Evolutionary conservation across 495 filamentous ascomycete species (phyloP).

Genomic region (Penicillium canescens): DNA sequence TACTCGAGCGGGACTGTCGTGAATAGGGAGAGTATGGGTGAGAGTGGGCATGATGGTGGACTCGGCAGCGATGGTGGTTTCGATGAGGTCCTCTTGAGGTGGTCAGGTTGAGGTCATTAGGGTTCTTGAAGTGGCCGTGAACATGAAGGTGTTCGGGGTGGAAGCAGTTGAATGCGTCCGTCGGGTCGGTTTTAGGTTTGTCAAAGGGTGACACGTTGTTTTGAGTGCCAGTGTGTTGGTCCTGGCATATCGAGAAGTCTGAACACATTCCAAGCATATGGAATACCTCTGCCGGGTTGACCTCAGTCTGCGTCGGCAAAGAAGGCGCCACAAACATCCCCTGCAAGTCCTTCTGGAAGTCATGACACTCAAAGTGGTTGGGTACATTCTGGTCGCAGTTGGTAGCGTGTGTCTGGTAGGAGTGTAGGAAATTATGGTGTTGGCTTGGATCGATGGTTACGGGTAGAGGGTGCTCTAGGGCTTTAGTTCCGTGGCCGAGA

Average conservation of each 20-base stretch:
- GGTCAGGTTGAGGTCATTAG: conserved; percentile 25
- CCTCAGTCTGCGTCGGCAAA: conserved; percentile 27
- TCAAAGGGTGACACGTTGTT: conserved; percentile 12
- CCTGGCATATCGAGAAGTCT: conserved; percentile 32
- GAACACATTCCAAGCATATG: conserved; percentile 44
- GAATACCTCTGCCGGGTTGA: conserved; percentile 43
- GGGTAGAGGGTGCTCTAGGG: conserved; percentile 17
- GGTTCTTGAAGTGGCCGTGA: conserved; percentile 29
- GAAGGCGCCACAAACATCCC: conserved; percentile 24
- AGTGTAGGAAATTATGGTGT: conserved; percentile 25
- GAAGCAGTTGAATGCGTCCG: conserved; percentile 31
- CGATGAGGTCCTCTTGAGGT: conserved; percentile 36
- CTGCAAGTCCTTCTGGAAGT: conserved; percentile 32
- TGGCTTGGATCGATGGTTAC: conserved; percentile 18
- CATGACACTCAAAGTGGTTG: conserved; percentile 36
- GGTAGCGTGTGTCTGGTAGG: conserved; percentile 30
- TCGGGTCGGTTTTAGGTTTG: conserved; percentile 14
- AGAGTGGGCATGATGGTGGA: conserved; percentile 35
- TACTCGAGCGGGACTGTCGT: conserved; percentile 42
- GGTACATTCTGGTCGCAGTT: conserved; percentile 36
- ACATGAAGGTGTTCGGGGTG: conserved; percentile 28
- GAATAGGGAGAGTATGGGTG: conserved; percentile 45
- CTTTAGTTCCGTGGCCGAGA: conserved; percentile 23
- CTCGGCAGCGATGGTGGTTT: conserved; percentile 38
- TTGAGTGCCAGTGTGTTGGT: conserved; percentile 27